A percentile compares a stretch with the other conserved stretches of the same genome.
These are phyloP conservation scores for Chaetomium olivaceum DNA, from an alignment of 2,329 filamentous ascomycete genomes.

Conservation along the genomic window DNA sequence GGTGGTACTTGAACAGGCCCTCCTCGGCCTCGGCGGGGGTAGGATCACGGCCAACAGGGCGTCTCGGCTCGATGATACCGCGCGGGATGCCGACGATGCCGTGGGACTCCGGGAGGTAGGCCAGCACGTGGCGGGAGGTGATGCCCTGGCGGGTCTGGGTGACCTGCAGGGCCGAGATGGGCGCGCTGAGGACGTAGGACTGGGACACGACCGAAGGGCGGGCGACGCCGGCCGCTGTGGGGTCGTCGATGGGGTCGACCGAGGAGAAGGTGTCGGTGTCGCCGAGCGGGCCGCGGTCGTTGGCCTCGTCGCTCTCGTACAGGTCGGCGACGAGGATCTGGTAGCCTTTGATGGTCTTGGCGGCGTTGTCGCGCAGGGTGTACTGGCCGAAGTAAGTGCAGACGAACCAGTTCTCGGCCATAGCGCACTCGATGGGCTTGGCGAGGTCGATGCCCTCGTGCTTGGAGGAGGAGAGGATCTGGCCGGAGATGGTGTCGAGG, in stretches of 20 bases:
- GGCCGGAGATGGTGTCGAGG: conserved; percentile 82
- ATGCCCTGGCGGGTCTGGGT: conserved; percentile 93
- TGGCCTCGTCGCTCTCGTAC: conserved; percentile 79
- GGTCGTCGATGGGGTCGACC: conserved; percentile 63
- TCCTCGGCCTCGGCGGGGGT: conserved; percentile 79
- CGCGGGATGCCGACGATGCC: conserved; percentile 79
- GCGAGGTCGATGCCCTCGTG: conserved; percentile 73
- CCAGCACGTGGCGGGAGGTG: conserved; percentile 77
- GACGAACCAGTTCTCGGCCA: conserved; percentile 94
- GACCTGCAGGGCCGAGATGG: conserved; percentile 77
- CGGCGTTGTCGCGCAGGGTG: conserved; percentile 53
- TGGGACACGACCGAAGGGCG: conserved; percentile 78
- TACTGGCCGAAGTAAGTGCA: conserved; percentile 76
- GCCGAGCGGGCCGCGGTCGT: conserved; percentile 80
- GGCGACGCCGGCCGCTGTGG: conserved; percentile 50
- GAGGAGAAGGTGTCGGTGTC: conserved; percentile 73
- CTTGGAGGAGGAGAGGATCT: conserved; percentile 69
- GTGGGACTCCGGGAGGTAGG: conserved; percentile 70
- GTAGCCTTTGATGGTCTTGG: conserved; percentile 73
- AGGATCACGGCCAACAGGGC: conserved; percentile 81
- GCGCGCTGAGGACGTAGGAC: conserved; percentile 75
- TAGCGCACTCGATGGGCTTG: conserved; percentile 72
- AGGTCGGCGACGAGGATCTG: conserved; percentile 85
- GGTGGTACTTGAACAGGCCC: conserved; percentile 73
- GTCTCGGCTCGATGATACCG: conserved; percentile 76